Evolutionary conservation across 805 yeast species (phyloP), one percentile per base, ranked within the genome.

Genomic region (Candida argentea): DNA sequence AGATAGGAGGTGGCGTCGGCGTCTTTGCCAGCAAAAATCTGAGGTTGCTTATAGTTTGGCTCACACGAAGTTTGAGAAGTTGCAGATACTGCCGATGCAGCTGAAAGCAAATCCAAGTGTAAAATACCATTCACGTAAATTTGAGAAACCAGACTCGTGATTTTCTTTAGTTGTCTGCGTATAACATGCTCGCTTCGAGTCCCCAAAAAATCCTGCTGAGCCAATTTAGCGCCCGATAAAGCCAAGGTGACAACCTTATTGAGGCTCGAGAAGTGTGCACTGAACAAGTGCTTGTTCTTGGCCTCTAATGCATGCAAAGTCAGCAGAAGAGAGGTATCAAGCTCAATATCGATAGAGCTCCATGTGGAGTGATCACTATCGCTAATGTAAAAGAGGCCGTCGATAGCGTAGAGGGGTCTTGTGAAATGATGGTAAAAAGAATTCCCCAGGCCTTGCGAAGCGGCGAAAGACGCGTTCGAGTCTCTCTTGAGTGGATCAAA

Each of bases 71-170:
- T n/a, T n/a, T n/a, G n/a, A n/a, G n/a, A n/a, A n/a, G n/a, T n/a
- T n/a, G n/a, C n/a, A n/a, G n/a, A n/a, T n/a, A n/a, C n/a, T n/a
- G n/a, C n/a, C 9, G 9, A 8, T 4, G 47, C 34, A 31, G 53
- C 38, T 32, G 56, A 57, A 51, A 62, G 50, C 18, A 61, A 56
- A 25, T 61, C 57, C 29, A 79, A 56, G 45, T 71, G 79, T n/a
- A 80, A 46, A 27, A 68, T 61, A 6, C 83, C 80, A 43, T 75
- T 75, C 32, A 78, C 69, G 33, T 75, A 73, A 32, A 81, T 64
- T 33, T 73, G 79, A 3, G 83, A 68, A 32, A 74, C 63, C 1
- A 77, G 58, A 6, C 64, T 52, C 0, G 75, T 67, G 10, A 78
- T 55, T 34, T 66, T 63, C 40, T 65, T 71, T 38, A 79, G 48